phyloP scores from a whole-genome alignment of 108 stramenopile species.

The Fistulifera pelliculosa region DNA sequence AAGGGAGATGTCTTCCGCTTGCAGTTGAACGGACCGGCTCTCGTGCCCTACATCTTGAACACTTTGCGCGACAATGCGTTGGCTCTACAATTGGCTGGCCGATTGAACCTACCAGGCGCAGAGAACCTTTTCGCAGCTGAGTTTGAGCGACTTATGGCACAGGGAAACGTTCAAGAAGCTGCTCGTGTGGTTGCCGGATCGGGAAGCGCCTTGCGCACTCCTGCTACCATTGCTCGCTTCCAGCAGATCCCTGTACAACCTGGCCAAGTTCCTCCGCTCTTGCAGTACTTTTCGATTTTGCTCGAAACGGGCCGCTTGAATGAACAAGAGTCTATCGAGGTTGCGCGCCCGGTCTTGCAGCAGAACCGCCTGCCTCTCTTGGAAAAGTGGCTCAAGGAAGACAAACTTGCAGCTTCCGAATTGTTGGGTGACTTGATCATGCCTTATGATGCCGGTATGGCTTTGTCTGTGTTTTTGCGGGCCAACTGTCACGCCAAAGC shows the following conservation, averaged over 20 bases:
- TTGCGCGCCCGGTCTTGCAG: slow-evolving; percentile 92
- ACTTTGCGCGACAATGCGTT: slow-evolving; percentile 90
- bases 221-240: slow-evolving; percentile 95
- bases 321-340: slow-evolving; percentile 95
- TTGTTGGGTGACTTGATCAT: slow-evolving; percentile 95
- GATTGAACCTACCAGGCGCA: slow-evolving; percentile 94
- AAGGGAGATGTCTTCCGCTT: slow-evolving; percentile 91
- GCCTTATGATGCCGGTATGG: slow-evolving; percentile 92
- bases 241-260: slow-evolving; percentile 96
- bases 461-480: slow-evolving; percentile 93
- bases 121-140: slow-evolving; percentile 92
- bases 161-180: slow-evolving; percentile 89
- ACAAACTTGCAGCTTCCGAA: slow-evolving; percentile 92
- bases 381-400: slow-evolving; percentile 99
- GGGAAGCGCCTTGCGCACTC: slow-evolving; percentile 87
- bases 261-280: slow-evolving; percentile 92
- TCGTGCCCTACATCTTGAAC: slow-evolving; percentile 93
- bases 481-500: slow-evolving; percentile 96
- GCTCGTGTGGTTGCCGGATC: slow-evolving; percentile 87
- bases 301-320: slow-evolving; percentile 93
- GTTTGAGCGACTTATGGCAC: slow-evolving; percentile 87
- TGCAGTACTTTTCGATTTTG: slow-evolving; percentile 97
- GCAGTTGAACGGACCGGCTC: slow-evolving; percentile 79
- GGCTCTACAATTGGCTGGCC: slow-evolving; percentile 89
- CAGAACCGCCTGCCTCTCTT: slow-evolving; percentile 93